Conservation (phyloP, 108 stramenopile species). For the Fragilaria crotonensis region DNA sequence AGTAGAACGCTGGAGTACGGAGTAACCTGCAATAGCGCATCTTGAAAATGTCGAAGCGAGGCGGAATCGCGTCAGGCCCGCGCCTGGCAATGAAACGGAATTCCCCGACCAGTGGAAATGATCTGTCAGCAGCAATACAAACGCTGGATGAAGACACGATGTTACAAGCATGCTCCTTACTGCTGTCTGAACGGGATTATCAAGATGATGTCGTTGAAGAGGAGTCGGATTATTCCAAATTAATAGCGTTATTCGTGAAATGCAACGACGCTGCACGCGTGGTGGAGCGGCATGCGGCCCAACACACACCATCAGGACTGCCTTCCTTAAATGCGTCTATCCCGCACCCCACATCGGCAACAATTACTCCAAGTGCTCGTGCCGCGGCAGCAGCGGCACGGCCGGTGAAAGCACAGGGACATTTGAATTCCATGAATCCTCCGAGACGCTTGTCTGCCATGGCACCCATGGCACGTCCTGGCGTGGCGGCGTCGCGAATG, state of each 20-base stretch:
- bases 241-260: background rate
- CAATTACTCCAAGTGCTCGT: too few relatives aligned
- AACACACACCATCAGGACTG: background rate
- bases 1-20: background rate
- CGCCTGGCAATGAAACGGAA: background rate
- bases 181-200: background rate
- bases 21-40: background rate
- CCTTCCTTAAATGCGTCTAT: too few relatives aligned
- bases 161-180: background rate
- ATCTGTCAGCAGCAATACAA: background rate
- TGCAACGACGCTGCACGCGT: background rate
- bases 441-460: too few relatives aligned
- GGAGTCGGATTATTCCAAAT: background rate
- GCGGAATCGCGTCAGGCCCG: background rate
- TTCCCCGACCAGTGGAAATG: background rate
- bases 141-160: background rate
- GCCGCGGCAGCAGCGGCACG: too few relatives aligned
- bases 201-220: background rate
- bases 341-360: too few relatives aligned
- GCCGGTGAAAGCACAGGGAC: too few relatives aligned
- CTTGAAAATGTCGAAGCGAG: background rate
- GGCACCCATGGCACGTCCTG: too few relatives aligned
- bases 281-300: background rate
- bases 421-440: too few relatives aligned
- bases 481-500: too few relatives aligned